Percentiles rank a stretch among this genome's conserved stretches.
phyloP scores from a whole-genome alignment of 2,329 filamentous ascomycete genomes.

The Aspergillus quadricinctus region DNA sequence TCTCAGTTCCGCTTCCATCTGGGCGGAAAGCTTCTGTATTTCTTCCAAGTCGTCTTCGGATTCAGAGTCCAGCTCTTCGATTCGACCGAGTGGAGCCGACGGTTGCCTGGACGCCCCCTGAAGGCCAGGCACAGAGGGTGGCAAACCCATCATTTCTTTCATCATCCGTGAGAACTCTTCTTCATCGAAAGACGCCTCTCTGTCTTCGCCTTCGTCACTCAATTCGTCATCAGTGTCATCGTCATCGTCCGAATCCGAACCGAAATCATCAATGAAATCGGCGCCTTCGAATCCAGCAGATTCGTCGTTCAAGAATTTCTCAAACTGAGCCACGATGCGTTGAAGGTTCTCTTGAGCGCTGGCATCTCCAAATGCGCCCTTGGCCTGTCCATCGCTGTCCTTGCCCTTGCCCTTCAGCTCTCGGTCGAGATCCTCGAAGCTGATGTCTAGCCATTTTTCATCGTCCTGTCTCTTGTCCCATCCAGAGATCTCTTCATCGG shows the following conservation, averaged over 20 bases:
- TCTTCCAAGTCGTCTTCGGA: constrained; percentile 58
- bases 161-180: constrained; percentile 82
- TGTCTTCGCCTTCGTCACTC: constrained; percentile 64
- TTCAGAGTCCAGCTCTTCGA: constrained; percentile 48
- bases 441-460: constrained; percentile 88
- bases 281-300: constrained; percentile 75
- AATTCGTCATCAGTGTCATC: constrained; percentile 51
- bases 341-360: constrained; percentile 58
- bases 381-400: constrained; percentile 12
- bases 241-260: constrained; percentile 57
- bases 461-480: constrained; percentile 76
- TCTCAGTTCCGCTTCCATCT: constrained; percentile 47
- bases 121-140: constrained; percentile 33
- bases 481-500: constrained; percentile 62
- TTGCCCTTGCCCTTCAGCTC: constrained; percentile 63
- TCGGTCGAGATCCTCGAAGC: constrained; percentile 80
- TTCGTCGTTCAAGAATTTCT: constrained; percentile 84
- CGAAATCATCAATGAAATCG: constrained; percentile 65
- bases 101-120: constrained; percentile 16
- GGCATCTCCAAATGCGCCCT: constrained; percentile 43
- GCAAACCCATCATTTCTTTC: constrained; percentile 81
- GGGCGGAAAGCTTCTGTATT: constrained; percentile 40
- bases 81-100: constrained; percentile 25
- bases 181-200: constrained; percentile 76
- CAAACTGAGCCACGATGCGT: constrained; percentile 91